These are phyloP conservation scores for Retiboletus flavoniger DNA, from an alignment of 1,284 basidiomycete genomes.

Conservation along the genomic window DNA sequence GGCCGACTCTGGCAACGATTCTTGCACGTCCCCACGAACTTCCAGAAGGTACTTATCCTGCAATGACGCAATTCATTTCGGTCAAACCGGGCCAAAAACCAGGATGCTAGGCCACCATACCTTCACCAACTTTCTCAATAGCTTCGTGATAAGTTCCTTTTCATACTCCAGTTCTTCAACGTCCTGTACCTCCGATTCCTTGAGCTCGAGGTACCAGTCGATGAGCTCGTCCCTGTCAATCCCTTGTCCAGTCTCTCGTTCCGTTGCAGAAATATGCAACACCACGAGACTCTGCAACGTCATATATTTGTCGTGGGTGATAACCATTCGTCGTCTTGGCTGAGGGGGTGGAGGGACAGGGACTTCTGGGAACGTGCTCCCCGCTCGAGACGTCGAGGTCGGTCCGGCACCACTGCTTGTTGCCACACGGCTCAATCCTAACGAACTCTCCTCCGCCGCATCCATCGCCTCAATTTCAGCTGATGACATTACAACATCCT, in stretches of 20 bases:
- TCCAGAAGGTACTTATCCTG: slow-evolving; percentile 88
- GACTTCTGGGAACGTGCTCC: slow-evolving; percentile 35
- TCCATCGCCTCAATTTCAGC: slow-evolving; percentile 58
- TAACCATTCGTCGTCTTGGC: slow-evolving; percentile 79
- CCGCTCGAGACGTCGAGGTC: slow-evolving; percentile 43
- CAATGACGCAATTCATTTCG: slow-evolving; percentile 3
- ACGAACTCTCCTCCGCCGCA: slow-evolving; percentile 55
- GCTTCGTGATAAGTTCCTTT: slow-evolving; percentile 86
- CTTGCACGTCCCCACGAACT: slow-evolving; percentile 77
- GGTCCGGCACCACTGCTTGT: slow-evolving; percentile 35
- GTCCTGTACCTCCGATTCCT: slow-evolving; percentile 80
- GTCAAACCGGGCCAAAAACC: not conserved
- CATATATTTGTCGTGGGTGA: slow-evolving; percentile 95
- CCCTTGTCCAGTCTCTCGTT: slow-evolving; percentile 75
- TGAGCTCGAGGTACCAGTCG: slow-evolving; percentile 94
- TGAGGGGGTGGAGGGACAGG: slow-evolving; percentile 36
- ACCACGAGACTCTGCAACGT: slow-evolving; percentile 88
- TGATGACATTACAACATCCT: slow-evolving; percentile 65
- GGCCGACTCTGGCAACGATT: slow-evolving; percentile 65
- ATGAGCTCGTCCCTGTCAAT: slow-evolving; percentile 88
- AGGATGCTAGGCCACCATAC: slow-evolving; percentile 43
- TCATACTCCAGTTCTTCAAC: slow-evolving; percentile 92
- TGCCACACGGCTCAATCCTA: slow-evolving; percentile 39
- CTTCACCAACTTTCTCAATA: slow-evolving; percentile 88
- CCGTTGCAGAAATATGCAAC: slow-evolving; percentile 76